Percentiles rank a stretch among this genome's conserved stretches.
Evolutionary conservation across 1,284 basidiomycete species (phyloP).

Genomic region (Ganoderma lucidum): DNA sequence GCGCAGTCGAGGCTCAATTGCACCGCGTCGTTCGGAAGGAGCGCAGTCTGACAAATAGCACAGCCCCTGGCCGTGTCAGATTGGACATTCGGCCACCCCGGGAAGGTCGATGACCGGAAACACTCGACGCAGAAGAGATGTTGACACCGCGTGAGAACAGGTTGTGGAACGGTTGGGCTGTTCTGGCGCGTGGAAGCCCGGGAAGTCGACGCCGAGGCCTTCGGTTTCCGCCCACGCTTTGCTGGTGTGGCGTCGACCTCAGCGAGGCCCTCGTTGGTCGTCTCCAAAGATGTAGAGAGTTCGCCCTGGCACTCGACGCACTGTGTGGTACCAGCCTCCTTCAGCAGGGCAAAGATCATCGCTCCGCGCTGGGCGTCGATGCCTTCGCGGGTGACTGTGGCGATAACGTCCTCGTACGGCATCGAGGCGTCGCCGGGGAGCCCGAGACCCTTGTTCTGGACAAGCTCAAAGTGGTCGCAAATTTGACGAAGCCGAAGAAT

Average conservation of each 20-base stretch:
- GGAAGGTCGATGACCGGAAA: slow-evolving; percentile 79
- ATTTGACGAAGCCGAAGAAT: slow-evolving; percentile 95
- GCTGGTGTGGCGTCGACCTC: slow-evolving; percentile 59
- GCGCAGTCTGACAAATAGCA: slow-evolving; percentile 74
- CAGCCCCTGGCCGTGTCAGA: slow-evolving; percentile 70
- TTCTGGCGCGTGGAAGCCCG: slow-evolving; percentile 74
- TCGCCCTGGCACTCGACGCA: slow-evolving; percentile 90
- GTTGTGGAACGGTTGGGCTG: slow-evolving; percentile 65
- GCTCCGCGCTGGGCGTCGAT: slow-evolving; percentile 79
- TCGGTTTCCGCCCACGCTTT: slow-evolving; percentile 71
- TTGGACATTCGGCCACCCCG: slow-evolving; percentile 80
- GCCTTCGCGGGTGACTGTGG: slow-evolving; percentile 84
- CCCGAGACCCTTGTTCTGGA: slow-evolving; percentile 72
- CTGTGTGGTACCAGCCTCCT: slow-evolving; percentile 86
- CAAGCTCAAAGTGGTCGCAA: slow-evolving; percentile 95
- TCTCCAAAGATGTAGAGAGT: slow-evolving; percentile 63
- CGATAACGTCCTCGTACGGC: slow-evolving; percentile 76
- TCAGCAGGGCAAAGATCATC: slow-evolving; percentile 82
- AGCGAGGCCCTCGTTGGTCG: slow-evolving; percentile 53
- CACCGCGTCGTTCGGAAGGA: slow-evolving; percentile 74
- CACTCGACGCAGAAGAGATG: slow-evolving; percentile 91
- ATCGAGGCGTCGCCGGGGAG: slow-evolving; percentile 49
- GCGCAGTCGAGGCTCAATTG: slow-evolving; percentile 72
- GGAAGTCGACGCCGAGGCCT: slow-evolving; percentile 53
- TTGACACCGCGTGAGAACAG: slow-evolving; percentile 90